Base-by-base conservation (phyloP, 108 stramenopile species). In the Fistulifera solaris region DNA sequence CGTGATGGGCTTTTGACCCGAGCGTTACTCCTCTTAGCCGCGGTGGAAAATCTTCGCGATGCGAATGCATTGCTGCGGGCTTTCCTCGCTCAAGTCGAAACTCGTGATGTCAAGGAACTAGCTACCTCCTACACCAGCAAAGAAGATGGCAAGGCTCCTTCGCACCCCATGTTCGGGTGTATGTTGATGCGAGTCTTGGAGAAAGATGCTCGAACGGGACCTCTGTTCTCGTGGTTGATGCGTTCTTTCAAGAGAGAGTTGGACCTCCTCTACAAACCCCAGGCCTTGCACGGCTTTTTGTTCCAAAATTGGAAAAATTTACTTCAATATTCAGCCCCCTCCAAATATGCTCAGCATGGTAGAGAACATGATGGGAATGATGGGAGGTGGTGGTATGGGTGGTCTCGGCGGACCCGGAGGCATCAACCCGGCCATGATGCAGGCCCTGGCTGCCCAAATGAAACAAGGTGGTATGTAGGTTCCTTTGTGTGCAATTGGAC, bases 371-470 rank as follows among this genome's bases (percentile, higher is more conserved):
- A 85, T 91, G 85, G 62, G 69, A 2, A 76, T 75, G 71, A 86
- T 86, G 76, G 76, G 72, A 19, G 67, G 62, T 0, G 59, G 58
- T 31, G 69, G 60, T 41, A 53, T 27, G 25, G 65, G 62, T 27
- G 31, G 31, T 8, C 3, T 35, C 6, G 31, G 31, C 31, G 31
- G 31, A 3, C 31, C 31, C 31, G 78, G 70, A 27, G 82, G 79
- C 10, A 86, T 90, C 60, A 78, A 90, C 41, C 83, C 88, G 27
- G 76, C 82, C 50, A 90, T 90, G 88, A 89, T 89, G 87, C 83
- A 85, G 65, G 77, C 74, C 1, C 65, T 71, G 54, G 61, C 73
- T 67, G 66, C 70, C 16, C 75, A 76, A 15, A 72, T 75, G 73
- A 45, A 59, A 17, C 47, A 48, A 59, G 58, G 58, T 14, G 48